phyloP scores from a whole-genome alignment of 371 early-diverging fungal genomes.

The Coemansia sp. region DNA sequence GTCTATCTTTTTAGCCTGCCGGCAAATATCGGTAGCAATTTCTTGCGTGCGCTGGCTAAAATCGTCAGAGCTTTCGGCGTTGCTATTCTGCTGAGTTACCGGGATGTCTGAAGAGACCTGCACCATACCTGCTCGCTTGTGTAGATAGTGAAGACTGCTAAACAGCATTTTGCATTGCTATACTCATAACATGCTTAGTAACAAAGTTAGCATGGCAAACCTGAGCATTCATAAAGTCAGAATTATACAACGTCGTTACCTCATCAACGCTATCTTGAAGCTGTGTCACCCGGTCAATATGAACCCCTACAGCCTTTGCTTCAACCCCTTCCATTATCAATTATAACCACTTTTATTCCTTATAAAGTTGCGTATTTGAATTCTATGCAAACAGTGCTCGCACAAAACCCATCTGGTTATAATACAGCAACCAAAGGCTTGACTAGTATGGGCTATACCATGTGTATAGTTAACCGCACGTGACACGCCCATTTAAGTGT shows the following conservation, averaged over 20 bases:
- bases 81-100: constrained; percentile 40
- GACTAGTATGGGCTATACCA: neutral
- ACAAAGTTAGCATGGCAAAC: neutral
- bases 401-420: neutral
- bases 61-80: constrained; percentile 28
- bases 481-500: constrained; percentile 1
- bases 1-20: constrained; percentile 48
- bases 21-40: constrained; percentile 47
- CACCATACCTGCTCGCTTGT: constrained; percentile 50
- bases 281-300: constrained; percentile 50
- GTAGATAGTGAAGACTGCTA: constrained; percentile 48
- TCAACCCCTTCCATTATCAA: constrained; percentile 9
- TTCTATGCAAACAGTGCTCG: neutral
- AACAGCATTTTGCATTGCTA: constrained; percentile 50
- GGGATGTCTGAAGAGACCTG: constrained; percentile 28
- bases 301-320: constrained; percentile 35
- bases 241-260: constrained; percentile 3
- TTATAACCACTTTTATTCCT: neutral
- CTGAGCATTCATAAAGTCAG: neutral
- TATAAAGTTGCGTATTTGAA: neutral
- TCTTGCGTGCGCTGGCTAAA: constrained; percentile 38
- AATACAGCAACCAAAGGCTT: neutral
- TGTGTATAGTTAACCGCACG: neutral
- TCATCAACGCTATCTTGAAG: constrained; percentile 51
- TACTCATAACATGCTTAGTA: neutral